These are phyloP conservation scores for Eurotiales sp. DNA, from an alignment of 2,329 filamentous ascomycete species.

Conservation along the genomic window DNA sequence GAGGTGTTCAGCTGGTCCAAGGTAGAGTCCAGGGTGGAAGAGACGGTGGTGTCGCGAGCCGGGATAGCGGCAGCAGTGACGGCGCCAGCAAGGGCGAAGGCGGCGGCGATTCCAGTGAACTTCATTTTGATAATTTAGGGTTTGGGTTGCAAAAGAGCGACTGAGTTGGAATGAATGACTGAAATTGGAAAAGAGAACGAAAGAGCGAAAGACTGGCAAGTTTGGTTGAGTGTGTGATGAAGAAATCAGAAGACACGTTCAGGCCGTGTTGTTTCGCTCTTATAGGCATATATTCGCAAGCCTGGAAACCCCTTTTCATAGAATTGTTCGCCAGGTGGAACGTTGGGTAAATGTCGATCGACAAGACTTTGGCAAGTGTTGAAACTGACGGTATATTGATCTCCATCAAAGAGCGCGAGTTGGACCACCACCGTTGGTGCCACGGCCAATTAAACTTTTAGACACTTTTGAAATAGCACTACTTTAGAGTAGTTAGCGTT, in stretches of 20 bases:
- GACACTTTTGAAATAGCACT: not conserved
- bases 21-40: slow-evolving; percentile 19
- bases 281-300: not conserved
- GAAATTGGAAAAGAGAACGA: not conserved
- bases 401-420: not conserved
- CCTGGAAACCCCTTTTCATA: not conserved
- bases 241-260: not conserved
- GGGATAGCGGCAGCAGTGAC: slow-evolving; percentile 28
- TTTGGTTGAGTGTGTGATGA: not conserved
- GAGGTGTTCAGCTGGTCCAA: slow-evolving; percentile 16
- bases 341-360: not conserved
- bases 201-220: not conserved
- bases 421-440: not conserved
- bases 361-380: not conserved
- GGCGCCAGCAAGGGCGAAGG: slow-evolving; percentile 29
- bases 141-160: slow-evolving; percentile 21
- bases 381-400: not conserved
- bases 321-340: not conserved
- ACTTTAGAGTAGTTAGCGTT: no score
- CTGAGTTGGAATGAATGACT: slow-evolving; percentile 11
- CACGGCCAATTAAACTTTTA: not conserved
- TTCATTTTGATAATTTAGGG: slow-evolving; percentile 28
- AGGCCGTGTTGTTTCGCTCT: not conserved
- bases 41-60: slow-evolving; percentile 19
- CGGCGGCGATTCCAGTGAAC: slow-evolving; percentile 31